Evolutionary conservation across 1,284 basidiomycete genomes (phyloP).

Genomic region (Moesziomyces aphidis): DNA sequence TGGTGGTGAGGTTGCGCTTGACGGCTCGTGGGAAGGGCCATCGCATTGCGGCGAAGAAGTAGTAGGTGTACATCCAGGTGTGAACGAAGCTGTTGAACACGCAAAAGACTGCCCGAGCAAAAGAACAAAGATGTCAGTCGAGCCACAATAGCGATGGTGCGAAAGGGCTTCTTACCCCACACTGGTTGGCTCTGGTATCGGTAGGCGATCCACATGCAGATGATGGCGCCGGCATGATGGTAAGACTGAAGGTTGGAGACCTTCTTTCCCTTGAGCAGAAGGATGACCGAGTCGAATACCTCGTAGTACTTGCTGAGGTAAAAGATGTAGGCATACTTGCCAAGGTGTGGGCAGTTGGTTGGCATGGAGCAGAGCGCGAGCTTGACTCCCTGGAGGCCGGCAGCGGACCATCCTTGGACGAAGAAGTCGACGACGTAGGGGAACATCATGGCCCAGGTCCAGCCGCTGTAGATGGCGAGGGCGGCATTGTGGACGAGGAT

Average conservation of each 20-base stretch:
- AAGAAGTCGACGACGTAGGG: constrained; percentile 55
- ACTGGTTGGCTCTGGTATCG: constrained; percentile 60
- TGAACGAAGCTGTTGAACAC: constrained; percentile 64
- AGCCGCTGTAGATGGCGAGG: constrained; percentile 54
- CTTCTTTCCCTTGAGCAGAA: constrained; percentile 67
- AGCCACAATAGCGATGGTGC: too few species aligned
- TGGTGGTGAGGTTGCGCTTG: constrained; percentile 61
- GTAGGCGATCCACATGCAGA: constrained; percentile 67
- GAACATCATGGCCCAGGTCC: constrained; percentile 50
- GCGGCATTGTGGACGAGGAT: constrained; percentile 58
- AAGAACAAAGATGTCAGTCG: constrained; percentile 4
- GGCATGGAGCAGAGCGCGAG: constrained; percentile 67
- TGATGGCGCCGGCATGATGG: constrained; percentile 65
- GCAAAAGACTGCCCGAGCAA: constrained; percentile 47
- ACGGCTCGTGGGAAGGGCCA: constrained; percentile 57
- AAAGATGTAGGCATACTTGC: constrained; percentile 64
- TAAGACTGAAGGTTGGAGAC: constrained; percentile 65
- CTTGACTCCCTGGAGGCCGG: constrained; percentile 57
- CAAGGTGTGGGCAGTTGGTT: constrained; percentile 58
- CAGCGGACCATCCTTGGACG: constrained; percentile 44
- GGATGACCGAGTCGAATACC: constrained; percentile 65
- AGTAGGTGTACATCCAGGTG: constrained; percentile 62
- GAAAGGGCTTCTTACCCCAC: constrained; percentile 36
- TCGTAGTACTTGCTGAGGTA: constrained; percentile 66
- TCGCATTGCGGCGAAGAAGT: constrained; percentile 56